Conservation (phyloP, 1,284 basidiomycete species). For the Sphaerobolus stellatus region DNA sequence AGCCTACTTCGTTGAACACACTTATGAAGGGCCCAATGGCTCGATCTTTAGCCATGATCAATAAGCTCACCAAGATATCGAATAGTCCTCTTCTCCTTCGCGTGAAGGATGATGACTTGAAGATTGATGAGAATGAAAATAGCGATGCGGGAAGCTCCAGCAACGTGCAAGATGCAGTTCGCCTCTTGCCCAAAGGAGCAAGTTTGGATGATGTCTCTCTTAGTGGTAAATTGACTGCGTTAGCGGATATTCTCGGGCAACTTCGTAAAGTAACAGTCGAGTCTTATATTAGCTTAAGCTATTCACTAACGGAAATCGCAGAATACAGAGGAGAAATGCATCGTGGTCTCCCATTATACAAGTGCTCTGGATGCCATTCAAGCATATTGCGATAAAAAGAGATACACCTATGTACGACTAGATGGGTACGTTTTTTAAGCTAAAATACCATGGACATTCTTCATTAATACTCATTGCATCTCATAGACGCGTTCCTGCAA, state of each 20-base stretch:
- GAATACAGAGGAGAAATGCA: constrained; percentile 88
- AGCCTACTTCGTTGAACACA: constrained; percentile 63
- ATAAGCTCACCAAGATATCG: constrained; percentile 84
- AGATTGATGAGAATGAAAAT: constrained; percentile 35
- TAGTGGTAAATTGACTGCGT: constrained; percentile 84
- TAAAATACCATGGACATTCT: background rate
- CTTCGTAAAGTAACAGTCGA: constrained; percentile 60
- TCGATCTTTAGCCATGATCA: constrained; percentile 83
- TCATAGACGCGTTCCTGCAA: constrained; percentile 70
- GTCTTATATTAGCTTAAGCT: constrained; percentile 4
- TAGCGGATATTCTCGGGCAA: constrained; percentile 70
- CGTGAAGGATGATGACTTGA: constrained; percentile 61
- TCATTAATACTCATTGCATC: constrained; percentile 10
- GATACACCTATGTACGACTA: constrained; percentile 81
- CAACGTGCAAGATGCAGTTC: constrained; percentile 57
- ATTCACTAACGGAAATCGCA: constrained; percentile 22
- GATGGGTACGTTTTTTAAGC: constrained; percentile 65
- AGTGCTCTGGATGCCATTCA: constrained; percentile 92
- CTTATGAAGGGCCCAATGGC: constrained; percentile 68
- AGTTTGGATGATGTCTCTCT: constrained; percentile 69
- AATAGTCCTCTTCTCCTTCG: constrained; percentile 89
- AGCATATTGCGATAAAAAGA: constrained; percentile 73
- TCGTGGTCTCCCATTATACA: constrained; percentile 88
- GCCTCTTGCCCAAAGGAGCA: constrained; percentile 63
- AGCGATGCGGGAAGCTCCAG: constrained; percentile 36